Evolutionary conservation across 345 rosid species (phyloP), one percentile per base, ranked within the genome.

Genomic region (Firmiana major): DNA sequence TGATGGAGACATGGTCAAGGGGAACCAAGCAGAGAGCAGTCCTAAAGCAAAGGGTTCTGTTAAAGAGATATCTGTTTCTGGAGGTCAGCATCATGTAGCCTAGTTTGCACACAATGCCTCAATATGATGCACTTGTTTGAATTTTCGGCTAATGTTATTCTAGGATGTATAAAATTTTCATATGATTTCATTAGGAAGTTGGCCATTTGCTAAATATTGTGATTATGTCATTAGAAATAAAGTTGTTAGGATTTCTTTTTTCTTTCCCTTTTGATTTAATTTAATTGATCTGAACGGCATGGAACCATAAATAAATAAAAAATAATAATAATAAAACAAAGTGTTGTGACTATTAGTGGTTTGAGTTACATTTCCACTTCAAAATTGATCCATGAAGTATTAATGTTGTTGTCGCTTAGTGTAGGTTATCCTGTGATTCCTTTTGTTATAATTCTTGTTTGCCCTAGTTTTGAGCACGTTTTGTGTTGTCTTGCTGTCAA

Each of bases 31-130:
- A 86, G 90, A 84, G 85, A 89, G 87, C 78, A 92, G 94, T 85
- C 97, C 98, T 65, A 93, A 81, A 84, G 87, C 93, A 55, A 96
- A 87, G 83, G 84, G 82, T 85, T 80, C 92, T 58, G 79, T 90
- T 2, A 86, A 93, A 81, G 97, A 92, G 80, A 82, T 71, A 69
- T 89, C 97, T 78, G 87, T 89, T 65, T 93, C 90, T 85, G 97
- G 97, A 82, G 97, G 98, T 96, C 75, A 75, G 86, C 58, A 60
- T 79, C 71, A 78, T 79, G 34, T 64, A 43, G 46, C n/a, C 26
- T 9, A 45, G 22, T 6, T 42, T 9, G 60, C 6, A 22, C 26
- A 5, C 55, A 26, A 24, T 60, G n/a, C 67, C 43, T 60, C 10
- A 58, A 9, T 42, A 45, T 45, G 24, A 45, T 13, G 11, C 21